Conservation (phyloP, 192 early-diverging fungal genomes). For the Backusella westeae region DNA sequence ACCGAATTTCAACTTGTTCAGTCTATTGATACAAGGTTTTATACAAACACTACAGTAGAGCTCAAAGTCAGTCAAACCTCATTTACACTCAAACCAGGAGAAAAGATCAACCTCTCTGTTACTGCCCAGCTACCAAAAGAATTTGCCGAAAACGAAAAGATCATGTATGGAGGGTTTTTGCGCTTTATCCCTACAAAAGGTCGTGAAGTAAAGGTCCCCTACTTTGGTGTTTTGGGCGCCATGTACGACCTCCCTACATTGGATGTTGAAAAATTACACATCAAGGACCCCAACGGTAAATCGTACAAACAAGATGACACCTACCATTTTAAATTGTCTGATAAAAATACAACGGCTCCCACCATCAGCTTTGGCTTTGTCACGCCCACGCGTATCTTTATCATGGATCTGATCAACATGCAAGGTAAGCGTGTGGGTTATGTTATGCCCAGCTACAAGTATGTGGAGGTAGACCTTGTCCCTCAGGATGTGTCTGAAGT, state of each 20-base stretch:
- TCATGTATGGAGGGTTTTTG: slow-evolving; percentile 50
- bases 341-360: slow-evolving; percentile 14
- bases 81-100: slow-evolving; percentile 16
- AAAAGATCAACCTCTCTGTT: slow-evolving; percentile 7
- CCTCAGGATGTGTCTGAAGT: slow-evolving; percentile 10
- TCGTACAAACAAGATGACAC: not conserved
- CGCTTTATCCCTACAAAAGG: slow-evolving; percentile 16
- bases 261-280: slow-evolving; percentile 19
- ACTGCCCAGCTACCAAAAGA: slow-evolving; percentile 20
- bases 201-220: slow-evolving; percentile 39
- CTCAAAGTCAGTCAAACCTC: slow-evolving; percentile 11
- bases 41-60: slow-evolving; percentile 9
- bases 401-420: slow-evolving; percentile 19
- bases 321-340: not conserved
- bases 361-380: slow-evolving; percentile 26
- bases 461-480: slow-evolving; percentile 2
- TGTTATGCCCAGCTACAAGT: slow-evolving; percentile 26
- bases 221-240: slow-evolving; percentile 47
- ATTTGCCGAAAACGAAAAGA: slow-evolving; percentile 22
- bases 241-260: slow-evolving; percentile 44
- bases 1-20: slow-evolving; percentile 11
- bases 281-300: not conserved
- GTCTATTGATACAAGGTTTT: slow-evolving; percentile 1
- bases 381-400: slow-evolving; percentile 16
- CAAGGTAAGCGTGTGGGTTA: slow-evolving; percentile 13